A percentile compares a stretch with the other conserved stretches of the same genome.
Conservation (phyloP, 345 rosid genomes). For the Brassica cretica region DNA sequence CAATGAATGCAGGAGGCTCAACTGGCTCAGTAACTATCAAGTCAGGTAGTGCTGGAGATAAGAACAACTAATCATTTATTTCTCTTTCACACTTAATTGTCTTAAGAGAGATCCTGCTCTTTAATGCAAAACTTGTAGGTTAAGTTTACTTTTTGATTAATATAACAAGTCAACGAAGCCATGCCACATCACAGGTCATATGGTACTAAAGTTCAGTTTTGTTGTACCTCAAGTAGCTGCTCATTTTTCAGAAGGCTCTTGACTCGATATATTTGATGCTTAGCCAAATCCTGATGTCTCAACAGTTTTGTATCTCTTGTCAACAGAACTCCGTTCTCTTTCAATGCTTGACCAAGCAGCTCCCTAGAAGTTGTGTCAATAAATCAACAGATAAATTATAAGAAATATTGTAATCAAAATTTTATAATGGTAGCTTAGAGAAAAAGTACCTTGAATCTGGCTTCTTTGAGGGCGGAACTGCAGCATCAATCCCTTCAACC, state of each 20-base stretch:
- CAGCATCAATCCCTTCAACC: constrained; percentile 86
- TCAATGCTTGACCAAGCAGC: constrained; percentile 70
- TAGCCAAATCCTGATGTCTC: constrained; percentile 22
- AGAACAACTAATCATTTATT: background rate
- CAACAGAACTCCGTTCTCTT: constrained; percentile 76
- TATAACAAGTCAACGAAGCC: background rate
- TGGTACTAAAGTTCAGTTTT: background rate
- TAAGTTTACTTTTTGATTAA: background rate
- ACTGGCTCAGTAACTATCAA: background rate
- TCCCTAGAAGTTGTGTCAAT: constrained; percentile 51
- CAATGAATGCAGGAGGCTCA: background rate
- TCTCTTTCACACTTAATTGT: background rate
- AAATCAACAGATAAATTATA: background rate
- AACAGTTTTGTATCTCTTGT: constrained; percentile 85
- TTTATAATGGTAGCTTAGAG: background rate
- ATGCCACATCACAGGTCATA: background rate
- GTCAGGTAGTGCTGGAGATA: background rate
- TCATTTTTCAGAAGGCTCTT: constrained; percentile 84
- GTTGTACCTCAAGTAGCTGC: constrained; percentile 83
- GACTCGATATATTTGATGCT: constrained; percentile 33
- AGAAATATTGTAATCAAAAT: background rate
- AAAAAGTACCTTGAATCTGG: constrained; percentile 72
- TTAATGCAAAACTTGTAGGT: background rate
- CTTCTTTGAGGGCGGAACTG: constrained; percentile 61
- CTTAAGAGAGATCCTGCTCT: background rate